Evolutionary conservation across 768 basidiomycete species (phyloP), one percentile per base, ranked within the genome.

Genomic region (Rhodosporidiobolus sp.): DNA sequence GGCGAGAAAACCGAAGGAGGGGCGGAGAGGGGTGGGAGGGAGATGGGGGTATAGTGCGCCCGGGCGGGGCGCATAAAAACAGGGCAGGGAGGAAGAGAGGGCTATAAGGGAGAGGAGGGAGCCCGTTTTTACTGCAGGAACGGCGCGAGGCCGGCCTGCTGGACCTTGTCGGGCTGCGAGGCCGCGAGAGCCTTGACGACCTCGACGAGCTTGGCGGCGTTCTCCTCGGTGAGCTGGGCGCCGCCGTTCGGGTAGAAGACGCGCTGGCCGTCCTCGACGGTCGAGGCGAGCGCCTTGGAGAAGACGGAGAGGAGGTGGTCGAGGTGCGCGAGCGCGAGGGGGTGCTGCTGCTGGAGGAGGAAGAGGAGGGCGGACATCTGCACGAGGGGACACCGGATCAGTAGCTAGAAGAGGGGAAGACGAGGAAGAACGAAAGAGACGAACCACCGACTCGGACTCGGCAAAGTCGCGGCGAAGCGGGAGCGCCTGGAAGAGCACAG

Each of bases 331-430:
- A 86, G 84, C 48, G 97, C 85, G 2, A 86, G 83, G 58, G 86
- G 84, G 22, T 90, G 87, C 79, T 89, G 86, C n/a, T 84, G 86
- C 73, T 86, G 86, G 87, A 94, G 92, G 59, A 98, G 85, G 74
- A 88, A 85, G 87, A 97, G 91, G 77, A 99, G 84, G 11, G 91
- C 89, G 38, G 88, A 87, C 86, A 95, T 95, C 54, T 93, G 87
- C 3, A 93, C 88, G 49, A 87, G 85, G 82, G 96, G 95, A 83
- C 4, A 30, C 14, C 50, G 54, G 6, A 45, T 28, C 11, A 38
- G n/a, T n/a, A n/a, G 28, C 1, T 55, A 3, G 50, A 28, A n/a
- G 61, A 0, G 3, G 48, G 4, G 20, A 63, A n/a, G 16, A 19
- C 50, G 45, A 67, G 54, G n/a, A n/a, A 63, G 38, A 56, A 20